Evolutionary conservation across 768 basidiomycete species (phyloP), one percentile per base, ranked within the genome.

Genomic region (Hericium alpestre): DNA sequence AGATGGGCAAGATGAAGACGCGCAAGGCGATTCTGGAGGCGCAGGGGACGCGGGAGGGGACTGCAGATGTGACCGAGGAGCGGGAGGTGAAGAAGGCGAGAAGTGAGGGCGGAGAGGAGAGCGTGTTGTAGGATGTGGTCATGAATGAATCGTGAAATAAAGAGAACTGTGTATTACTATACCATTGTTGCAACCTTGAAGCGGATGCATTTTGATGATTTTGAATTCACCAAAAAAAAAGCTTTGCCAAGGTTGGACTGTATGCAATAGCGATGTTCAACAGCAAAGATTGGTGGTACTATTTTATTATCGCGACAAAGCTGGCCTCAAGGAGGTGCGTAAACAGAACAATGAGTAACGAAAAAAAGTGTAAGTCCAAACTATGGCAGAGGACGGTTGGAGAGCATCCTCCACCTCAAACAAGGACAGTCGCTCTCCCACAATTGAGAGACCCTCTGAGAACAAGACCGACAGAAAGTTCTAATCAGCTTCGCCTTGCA

Each of bases 1-100:
- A 58, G n/a, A 54, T 48, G 12, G 61, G 61, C 5, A 63, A 63
- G 58, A 57, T 63, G 61, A 59, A 62, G 41, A 63, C 63, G 15
- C 55, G 63, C 4, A 63, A 63, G 48, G 61, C 58, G 10, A 32
- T 63, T 32, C 51, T 61, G 16, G 32, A 32, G 32, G 32, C 32
- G 6, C 46, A 60, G 46, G 57, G 38, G 12, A 51, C 54, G 54
- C 52, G 38, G 38, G 41, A 41, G 13, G 32, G 38, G 27, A 37
- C 13, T 7, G 40, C 27, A 20, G n/a, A 41, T 18, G 8, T 20
- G 6, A 32, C 22, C 25, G 54, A 43, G 23, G 54, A 54, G 41
- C 41, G 54, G 54, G 54, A 54, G 40, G 22, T 22, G 15, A 54
- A 54, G 27, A 41, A 39, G 22, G 40, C 54, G 54, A n/a, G 54